Conservation (phyloP, 2,329 filamentous ascomycete species). For the Diaporthe nobilis region DNA sequence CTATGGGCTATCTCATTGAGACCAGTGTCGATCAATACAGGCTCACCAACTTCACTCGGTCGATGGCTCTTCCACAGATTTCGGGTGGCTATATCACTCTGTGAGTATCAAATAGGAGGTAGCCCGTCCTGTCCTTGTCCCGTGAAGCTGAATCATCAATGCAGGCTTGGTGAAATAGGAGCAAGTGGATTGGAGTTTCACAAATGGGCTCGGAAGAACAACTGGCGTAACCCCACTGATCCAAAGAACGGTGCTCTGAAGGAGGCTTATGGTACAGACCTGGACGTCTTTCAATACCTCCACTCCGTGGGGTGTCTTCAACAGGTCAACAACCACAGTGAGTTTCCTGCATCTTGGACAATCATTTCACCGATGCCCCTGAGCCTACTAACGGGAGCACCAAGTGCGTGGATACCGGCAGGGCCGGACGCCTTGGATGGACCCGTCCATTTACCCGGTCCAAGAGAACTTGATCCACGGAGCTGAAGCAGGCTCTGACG, state of each 20-base stretch:
- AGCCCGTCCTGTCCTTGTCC: too few species aligned
- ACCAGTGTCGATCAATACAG: slow-evolving; percentile 53
- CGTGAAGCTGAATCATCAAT: neutral
- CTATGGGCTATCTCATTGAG: slow-evolving; percentile 58
- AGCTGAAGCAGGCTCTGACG: slow-evolving; percentile 45
- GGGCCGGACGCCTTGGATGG: slow-evolving; percentile 53
- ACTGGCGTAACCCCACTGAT: slow-evolving; percentile 18
- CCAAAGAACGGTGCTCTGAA: slow-evolving; percentile 4
- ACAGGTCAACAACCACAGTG: slow-evolving; percentile 20
- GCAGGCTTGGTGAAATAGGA: slow-evolving; percentile 15
- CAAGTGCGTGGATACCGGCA: slow-evolving; percentile 51
- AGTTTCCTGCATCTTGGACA: neutral
- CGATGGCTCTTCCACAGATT: slow-evolving; percentile 53
- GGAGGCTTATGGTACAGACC: slow-evolving; percentile 19
- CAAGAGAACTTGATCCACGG: slow-evolving; percentile 50
- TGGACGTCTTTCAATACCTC: slow-evolving; percentile 9
- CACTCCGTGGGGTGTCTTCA: slow-evolving; percentile 5
- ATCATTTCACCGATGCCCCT: neutral
- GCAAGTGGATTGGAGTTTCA: slow-evolving; percentile 11
- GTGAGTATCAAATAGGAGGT: neutral
- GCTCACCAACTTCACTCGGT: slow-evolving; percentile 55
- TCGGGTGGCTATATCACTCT: slow-evolving; percentile 49
- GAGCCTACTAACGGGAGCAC: neutral
- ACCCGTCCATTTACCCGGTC: slow-evolving; percentile 50
- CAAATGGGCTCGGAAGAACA: slow-evolving; percentile 25